phyloP scores from a whole-genome alignment of 2,329 filamentous ascomycete species.

The Fonsecaea nubica region DNA sequence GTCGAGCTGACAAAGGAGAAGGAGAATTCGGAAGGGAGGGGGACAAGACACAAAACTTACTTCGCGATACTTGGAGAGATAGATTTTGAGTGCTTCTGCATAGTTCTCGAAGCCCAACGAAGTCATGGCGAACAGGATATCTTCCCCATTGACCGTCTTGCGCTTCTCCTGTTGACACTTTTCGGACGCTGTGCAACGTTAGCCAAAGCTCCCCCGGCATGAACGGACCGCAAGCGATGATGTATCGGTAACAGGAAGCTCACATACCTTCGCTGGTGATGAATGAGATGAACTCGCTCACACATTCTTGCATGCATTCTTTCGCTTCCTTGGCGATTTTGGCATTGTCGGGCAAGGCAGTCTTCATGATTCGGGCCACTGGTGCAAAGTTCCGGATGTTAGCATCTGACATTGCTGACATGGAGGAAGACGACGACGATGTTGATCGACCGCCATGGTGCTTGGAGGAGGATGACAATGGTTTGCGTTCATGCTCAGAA shows the following conservation, averaged over 20 bases:
- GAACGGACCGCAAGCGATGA: background rate
- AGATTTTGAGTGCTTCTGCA: constrained; percentile 96
- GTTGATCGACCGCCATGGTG: constrained; percentile 50
- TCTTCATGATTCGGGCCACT: constrained; percentile 99
- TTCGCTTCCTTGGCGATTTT: constrained; percentile 99
- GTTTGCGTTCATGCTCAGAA: constrained; percentile 34
- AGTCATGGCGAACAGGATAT: constrained; percentile 98
- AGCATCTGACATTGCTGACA: constrained; percentile 69
- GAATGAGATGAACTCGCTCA: constrained; percentile 99
- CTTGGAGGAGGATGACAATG: constrained; percentile 26
- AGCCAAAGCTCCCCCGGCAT: constrained; percentile 31
- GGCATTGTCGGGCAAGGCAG: constrained; percentile 93
- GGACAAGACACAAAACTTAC: constrained; percentile 65
- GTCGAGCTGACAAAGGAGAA: constrained; percentile 40
- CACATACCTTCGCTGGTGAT: constrained; percentile 92
- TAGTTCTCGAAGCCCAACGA: constrained; percentile 99
- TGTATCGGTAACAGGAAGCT: constrained; percentile 1
- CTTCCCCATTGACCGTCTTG: constrained; percentile 98
- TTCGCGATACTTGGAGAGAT: constrained; percentile 95
- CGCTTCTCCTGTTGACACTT: constrained; percentile 99
- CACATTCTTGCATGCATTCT: constrained; percentile 99
- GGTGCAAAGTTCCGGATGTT: constrained; percentile 91
- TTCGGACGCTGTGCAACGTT: constrained; percentile 75
- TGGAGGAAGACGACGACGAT: constrained; percentile 50
- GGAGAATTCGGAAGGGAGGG: constrained; percentile 28